Percentiles rank a stretch among this genome's conserved stretches.
These are phyloP conservation scores for Mycocentrospora acerina DNA, from an alignment of 2,329 filamentous ascomycete genomes.

Conservation along the genomic window DNA sequence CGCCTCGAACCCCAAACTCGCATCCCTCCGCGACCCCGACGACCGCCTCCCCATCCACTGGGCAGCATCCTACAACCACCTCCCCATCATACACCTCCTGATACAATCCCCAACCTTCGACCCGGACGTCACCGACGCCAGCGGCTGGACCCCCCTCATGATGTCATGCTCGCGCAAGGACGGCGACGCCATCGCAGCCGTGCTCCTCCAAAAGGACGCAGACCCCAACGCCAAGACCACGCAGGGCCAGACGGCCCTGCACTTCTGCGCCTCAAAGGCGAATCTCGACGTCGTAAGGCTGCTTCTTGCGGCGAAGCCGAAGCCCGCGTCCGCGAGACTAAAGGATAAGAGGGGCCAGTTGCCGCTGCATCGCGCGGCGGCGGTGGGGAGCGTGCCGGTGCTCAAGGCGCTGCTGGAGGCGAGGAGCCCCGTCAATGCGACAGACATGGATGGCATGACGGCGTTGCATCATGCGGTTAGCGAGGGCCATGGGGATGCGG, in stretches of 20 bases:
- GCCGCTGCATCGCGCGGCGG: conserved; percentile 86
- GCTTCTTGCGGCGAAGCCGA: conserved; percentile 67
- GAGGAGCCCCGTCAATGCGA: conserved; percentile 78
- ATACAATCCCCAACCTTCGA: conserved; percentile 74
- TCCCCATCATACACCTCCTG: conserved; percentile 72
- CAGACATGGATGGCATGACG: conserved; percentile 80
- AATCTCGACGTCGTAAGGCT: conserved; percentile 79
- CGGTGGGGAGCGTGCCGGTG: conserved; percentile 86
- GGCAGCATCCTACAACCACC: conserved; percentile 81
- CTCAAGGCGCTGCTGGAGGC: conserved; percentile 76
- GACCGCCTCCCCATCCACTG: conserved; percentile 91
- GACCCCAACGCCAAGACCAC: conserved; percentile 71
- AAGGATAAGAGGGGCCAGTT: conserved; percentile 89
- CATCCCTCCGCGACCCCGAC: conserved; percentile 75
- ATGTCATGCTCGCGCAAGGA: conserved; percentile 76
- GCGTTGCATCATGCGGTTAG: conserved; percentile 84
- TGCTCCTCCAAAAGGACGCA: conserved; percentile 69
- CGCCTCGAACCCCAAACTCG: conserved; percentile 75
- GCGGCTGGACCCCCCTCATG: conserved; percentile 83
- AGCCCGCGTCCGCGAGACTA: conserved; percentile 71
- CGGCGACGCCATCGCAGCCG: conserved; percentile 65
- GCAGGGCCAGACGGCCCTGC: conserved; percentile 78
- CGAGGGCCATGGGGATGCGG: conserved; percentile 77
- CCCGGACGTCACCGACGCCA: conserved; percentile 77
- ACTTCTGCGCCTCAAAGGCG: conserved; percentile 88